Evolutionary conservation across 106 monocot species (phyloP).

Genomic region (Allium sativum): DNA sequence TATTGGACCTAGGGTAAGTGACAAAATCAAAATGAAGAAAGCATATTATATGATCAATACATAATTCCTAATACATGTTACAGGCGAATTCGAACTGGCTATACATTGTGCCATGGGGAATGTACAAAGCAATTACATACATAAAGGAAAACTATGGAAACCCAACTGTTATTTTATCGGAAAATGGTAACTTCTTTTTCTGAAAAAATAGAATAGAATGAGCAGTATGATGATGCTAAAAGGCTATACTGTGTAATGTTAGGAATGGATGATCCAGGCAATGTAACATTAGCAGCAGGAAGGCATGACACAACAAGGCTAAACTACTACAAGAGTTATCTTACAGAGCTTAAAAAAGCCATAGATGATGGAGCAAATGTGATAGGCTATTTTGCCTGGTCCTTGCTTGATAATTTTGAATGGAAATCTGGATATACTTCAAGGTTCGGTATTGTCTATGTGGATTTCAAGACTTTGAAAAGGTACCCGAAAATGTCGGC

Average conservation of each 20-base stretch:
- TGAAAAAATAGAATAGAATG: neutral
- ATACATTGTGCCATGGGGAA: slow-evolving; percentile 95
- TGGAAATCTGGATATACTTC: slow-evolving; percentile 62
- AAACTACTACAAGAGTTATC: slow-evolving; percentile 56
- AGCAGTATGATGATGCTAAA: neutral
- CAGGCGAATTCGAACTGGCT: slow-evolving; percentile 92
- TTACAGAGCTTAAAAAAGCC: slow-evolving; percentile 61
- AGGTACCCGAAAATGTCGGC: slow-evolving; percentile 67
- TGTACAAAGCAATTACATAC: slow-evolving; percentile 85
- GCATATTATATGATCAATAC: neutral
- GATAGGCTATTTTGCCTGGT: slow-evolving; percentile 77
- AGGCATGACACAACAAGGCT: slow-evolving; percentile 43
- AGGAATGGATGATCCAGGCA: slow-evolving; percentile 85
- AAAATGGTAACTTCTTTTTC: slow-evolving; percentile 55
- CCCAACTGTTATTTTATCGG: slow-evolving; percentile 70
- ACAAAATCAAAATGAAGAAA: neutral
- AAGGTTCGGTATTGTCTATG: slow-evolving; percentile 60
- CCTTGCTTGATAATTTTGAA: slow-evolving; percentile 68
- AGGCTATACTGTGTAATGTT: neutral
- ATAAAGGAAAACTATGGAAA: slow-evolving; percentile 67
- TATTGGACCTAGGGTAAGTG: slow-evolving; percentile 71
- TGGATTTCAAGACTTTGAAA: slow-evolving; percentile 44
- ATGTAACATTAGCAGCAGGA: slow-evolving; percentile 34
- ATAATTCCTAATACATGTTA: neutral
- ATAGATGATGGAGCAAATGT: slow-evolving; percentile 63